Conservation (phyloP, 306 rosid genomes). For the Astragalus glycyphyllos region DNA sequence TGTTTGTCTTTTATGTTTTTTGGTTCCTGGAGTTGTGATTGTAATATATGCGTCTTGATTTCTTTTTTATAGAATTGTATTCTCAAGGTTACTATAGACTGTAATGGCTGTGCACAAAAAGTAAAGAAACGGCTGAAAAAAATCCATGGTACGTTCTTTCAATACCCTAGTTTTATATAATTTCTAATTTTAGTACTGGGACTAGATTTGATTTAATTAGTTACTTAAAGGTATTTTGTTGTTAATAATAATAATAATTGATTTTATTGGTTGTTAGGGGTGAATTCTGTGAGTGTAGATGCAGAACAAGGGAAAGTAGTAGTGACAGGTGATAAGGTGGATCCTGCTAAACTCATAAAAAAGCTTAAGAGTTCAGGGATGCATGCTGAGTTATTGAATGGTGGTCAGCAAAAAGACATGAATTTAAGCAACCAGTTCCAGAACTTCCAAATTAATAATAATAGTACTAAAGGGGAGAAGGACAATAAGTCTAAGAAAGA, state of each 20-base stretch:
- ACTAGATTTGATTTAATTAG: neutral
- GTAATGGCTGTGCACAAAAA: conserved; percentile 75
- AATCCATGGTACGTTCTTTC: conserved; percentile 62
- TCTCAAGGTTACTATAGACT: conserved; percentile 71
- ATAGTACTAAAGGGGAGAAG: conserved; percentile 38
- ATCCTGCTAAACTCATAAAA: conserved; percentile 55
- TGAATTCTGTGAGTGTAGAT: conserved; percentile 54
- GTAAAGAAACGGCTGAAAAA: conserved; percentile 72
- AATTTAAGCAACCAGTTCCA: conserved; percentile 56
- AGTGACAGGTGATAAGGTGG: conserved; percentile 56
- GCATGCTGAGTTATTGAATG: conserved; percentile 73
- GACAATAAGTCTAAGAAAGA: conserved; percentile 48
- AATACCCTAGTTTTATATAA: too few relatives aligned
- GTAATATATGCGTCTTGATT: neutral
- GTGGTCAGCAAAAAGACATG: conserved; percentile 16
- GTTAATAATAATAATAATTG: too few relatives aligned
- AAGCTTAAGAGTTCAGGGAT: conserved; percentile 70
- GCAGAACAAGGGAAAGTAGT: conserved; percentile 66
- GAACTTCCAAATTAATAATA: conserved; percentile 48
- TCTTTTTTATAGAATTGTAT: conserved; percentile 58
- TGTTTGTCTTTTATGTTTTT: neutral
- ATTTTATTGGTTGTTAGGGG: conserved; percentile 50
- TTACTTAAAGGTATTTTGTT: neutral
- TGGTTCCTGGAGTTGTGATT: neutral
- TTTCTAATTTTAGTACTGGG: neutral